These are phyloP conservation scores for Penicillium argentinense DNA, from an alignment of 495 filamentous ascomycete genomes.

Conservation along the genomic window DNA sequence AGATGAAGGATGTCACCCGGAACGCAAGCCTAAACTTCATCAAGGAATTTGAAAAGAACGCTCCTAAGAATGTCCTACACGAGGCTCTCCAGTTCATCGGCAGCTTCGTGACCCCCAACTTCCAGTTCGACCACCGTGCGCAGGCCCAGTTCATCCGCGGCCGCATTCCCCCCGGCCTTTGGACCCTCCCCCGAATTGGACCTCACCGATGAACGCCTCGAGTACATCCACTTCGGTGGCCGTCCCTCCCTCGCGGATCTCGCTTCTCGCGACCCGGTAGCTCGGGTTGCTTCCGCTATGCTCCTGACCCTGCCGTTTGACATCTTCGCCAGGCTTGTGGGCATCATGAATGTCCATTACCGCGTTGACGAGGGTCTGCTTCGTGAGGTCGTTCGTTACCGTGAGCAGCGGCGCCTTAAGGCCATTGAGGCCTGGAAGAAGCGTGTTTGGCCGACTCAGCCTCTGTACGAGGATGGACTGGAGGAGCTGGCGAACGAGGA, in stretches of 20 bases:
- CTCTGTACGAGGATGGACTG: neutral
- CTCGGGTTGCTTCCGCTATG: slow-evolving; percentile 22
- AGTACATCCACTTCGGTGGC: slow-evolving; percentile 20
- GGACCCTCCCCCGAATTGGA: slow-evolving; percentile 7
- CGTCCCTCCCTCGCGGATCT: slow-evolving; percentile 7
- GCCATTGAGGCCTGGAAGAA: slow-evolving; percentile 18
- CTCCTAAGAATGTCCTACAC: slow-evolving; percentile 15
- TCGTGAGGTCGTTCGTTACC: slow-evolving; percentile 19
- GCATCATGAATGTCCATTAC: slow-evolving; percentile 10
- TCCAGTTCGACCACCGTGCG: slow-evolving; percentile 21
- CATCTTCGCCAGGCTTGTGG: slow-evolving; percentile 14
- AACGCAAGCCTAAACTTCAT: slow-evolving; percentile 9
- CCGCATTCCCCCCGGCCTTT: slow-evolving; percentile 26
- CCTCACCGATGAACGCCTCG: slow-evolving; percentile 16
- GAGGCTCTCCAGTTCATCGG: slow-evolving; percentile 23
- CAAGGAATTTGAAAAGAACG: slow-evolving; percentile 9
- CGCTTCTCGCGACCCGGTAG: slow-evolving; percentile 11
- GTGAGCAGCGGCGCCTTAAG: slow-evolving; percentile 28
- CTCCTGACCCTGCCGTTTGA: slow-evolving; percentile 25
- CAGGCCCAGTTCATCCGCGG: slow-evolving; percentile 18
- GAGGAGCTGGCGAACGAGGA: slow-evolving; percentile 18
- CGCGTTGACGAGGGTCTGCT: slow-evolving; percentile 13
- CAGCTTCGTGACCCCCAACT: slow-evolving; percentile 13
- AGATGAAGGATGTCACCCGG: too few species aligned
- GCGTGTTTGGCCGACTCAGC: neutral